A percentile compares a stretch with the other conserved stretches of the same genome.
phyloP scores from a whole-genome alignment of 768 basidiomycete genomes.

The Russula griseocarnosa region DNA sequence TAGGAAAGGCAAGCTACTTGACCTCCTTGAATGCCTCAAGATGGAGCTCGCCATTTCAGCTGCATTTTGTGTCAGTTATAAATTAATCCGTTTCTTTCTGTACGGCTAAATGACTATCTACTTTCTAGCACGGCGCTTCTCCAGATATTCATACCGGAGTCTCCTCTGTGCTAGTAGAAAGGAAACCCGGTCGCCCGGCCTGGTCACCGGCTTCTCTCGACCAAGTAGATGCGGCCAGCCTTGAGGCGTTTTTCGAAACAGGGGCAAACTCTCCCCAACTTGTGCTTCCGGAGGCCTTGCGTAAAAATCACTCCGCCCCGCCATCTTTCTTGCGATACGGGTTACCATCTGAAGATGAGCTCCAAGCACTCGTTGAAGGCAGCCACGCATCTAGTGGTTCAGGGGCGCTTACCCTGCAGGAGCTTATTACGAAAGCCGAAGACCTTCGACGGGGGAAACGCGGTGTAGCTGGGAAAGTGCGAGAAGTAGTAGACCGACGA shows the following conservation, averaged over 20 bases:
- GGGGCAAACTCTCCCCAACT: constrained; percentile 35
- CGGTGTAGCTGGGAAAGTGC: constrained; percentile 71
- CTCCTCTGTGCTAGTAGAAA: constrained; percentile 57
- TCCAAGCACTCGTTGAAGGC: constrained; percentile 63
- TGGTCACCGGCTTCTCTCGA: constrained; percentile 69
- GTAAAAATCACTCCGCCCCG: constrained; percentile 27
- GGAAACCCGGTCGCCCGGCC: constrained; percentile 48
- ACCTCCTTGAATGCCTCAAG: constrained; percentile 62
- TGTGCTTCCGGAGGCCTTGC: constrained; percentile 31
- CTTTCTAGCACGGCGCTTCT: constrained; percentile 61
- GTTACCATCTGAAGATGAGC: constrained; percentile 75
- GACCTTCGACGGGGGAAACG: constrained; percentile 45
- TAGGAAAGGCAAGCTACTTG: constrained; percentile 59
- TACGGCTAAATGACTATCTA: neutral
- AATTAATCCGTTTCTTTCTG: neutral
- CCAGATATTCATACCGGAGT: constrained; percentile 85
- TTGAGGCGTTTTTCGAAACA: constrained; percentile 67
- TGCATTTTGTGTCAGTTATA: constrained; percentile 75
- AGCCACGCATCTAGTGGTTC: constrained; percentile 57
- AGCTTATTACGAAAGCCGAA: constrained; percentile 57
- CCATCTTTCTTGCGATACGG: constrained; percentile 41
- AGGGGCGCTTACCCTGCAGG: constrained; percentile 56
- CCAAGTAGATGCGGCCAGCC: constrained; percentile 52
- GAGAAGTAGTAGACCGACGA: constrained; percentile 67
- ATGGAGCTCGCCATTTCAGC: constrained; percentile 88